phyloP scores from a whole-genome alignment of 139 green algal species.

The Chlamydomonas incerta region DNA sequence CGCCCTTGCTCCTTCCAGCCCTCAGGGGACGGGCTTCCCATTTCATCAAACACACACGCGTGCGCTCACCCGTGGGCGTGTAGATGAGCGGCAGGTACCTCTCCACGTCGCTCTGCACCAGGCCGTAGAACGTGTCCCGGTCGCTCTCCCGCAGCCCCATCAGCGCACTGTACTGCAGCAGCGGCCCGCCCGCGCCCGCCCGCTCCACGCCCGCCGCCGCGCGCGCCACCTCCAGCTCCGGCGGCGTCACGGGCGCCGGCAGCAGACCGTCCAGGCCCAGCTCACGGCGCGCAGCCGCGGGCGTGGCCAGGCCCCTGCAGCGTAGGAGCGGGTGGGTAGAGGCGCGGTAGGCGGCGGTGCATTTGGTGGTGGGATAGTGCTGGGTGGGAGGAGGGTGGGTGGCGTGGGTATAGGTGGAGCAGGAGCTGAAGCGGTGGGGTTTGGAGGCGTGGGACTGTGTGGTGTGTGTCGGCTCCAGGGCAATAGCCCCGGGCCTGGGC shows the following conservation, averaged over 20 bases:
- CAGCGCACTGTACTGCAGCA: conserved; percentile 26
- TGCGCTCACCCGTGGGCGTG: conserved; percentile 77
- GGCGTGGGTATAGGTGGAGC: background rate
- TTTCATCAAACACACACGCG: too few relatives aligned
- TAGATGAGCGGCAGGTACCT: conserved; percentile 88
- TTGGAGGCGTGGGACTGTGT: background rate
- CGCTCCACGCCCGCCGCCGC: conserved; percentile 24
- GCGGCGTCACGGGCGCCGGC: conserved; percentile 16
- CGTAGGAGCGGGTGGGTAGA: background rate
- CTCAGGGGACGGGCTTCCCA: too few relatives aligned
- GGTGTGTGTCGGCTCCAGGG: too few relatives aligned
- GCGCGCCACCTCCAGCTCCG: conserved; percentile 40
- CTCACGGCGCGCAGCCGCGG: conserved; percentile 3
- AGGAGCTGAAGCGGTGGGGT: background rate
- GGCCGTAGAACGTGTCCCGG: conserved; percentile 28
- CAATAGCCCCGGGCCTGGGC: too few relatives aligned
- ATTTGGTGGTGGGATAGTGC: background rate
- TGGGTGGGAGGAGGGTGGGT: background rate
- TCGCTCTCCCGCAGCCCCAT: conserved; percentile 46
- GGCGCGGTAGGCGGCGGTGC: background rate
- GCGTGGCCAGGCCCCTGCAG: conserved; percentile 43
- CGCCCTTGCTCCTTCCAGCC: too few relatives aligned
- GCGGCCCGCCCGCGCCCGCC: background rate
- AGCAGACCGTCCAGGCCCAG: conserved; percentile 42
- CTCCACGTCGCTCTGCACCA: conserved; percentile 38